Percentiles rank a stretch among this genome's conserved stretches.
Conservation (phyloP, 495 filamentous ascomycete species). For the Hypoxylon perforatum region DNA sequence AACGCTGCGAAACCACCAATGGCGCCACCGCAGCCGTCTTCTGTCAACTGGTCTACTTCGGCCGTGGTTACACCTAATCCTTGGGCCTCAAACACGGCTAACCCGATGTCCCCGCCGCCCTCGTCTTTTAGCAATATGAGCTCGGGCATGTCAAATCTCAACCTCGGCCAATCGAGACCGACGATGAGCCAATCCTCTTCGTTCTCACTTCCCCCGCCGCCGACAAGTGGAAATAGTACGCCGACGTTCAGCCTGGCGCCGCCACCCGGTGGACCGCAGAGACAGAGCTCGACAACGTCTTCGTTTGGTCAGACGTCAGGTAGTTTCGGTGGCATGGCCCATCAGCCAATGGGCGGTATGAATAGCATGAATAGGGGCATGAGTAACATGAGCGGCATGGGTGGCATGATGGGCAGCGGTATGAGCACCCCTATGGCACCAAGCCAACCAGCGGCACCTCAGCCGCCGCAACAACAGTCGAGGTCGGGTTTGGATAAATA, state of each 20-base stretch:
- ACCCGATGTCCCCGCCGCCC: conserved; percentile 24
- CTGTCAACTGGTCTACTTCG: conserved; percentile 50
- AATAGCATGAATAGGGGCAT: conserved; percentile 40
- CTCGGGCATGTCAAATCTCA: conserved; percentile 47
- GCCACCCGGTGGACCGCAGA: conserved; percentile 47
- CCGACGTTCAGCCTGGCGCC: conserved; percentile 54
- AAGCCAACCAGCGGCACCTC: conserved; percentile 42
- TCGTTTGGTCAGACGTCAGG: conserved; percentile 27
- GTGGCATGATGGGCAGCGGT: conserved; percentile 36
- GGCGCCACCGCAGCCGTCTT: conserved; percentile 28
- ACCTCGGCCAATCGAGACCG: conserved; percentile 48
- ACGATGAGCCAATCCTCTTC: conserved; percentile 47
- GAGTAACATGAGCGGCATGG: conserved; percentile 42
- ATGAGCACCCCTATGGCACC: conserved; percentile 30
- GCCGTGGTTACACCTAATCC: conserved; percentile 42
- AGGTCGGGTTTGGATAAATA: conserved; percentile 80
- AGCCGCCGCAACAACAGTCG: conserved; percentile 53
- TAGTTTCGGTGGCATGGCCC: conserved; percentile 28
- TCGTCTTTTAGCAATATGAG: conserved; percentile 35
- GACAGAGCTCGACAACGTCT: conserved; percentile 26
- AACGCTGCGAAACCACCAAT: conserved; percentile 5
- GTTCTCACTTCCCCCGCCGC: conserved; percentile 63
- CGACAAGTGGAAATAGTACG: conserved; percentile 39
- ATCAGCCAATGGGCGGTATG: conserved; percentile 35
- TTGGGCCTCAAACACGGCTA: conserved; percentile 49